Percentiles rank a stretch among this genome's conserved stretches.
These are phyloP conservation scores for Apiospora phragmitis DNA, from an alignment of 2,329 filamentous ascomycete species.

Conservation along the genomic window DNA sequence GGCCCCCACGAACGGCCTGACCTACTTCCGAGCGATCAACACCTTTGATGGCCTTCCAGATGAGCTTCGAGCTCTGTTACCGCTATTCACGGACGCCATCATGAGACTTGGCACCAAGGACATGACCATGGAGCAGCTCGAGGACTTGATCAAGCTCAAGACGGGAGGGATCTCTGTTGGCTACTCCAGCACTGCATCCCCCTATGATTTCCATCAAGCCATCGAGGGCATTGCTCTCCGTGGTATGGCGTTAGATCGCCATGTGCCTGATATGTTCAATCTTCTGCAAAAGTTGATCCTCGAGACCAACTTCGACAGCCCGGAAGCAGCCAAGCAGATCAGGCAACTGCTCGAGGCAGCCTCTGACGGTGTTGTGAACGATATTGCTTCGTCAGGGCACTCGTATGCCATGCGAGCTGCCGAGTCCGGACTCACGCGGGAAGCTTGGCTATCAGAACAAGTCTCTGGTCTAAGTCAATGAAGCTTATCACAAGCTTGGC, in stretches of 20 bases:
- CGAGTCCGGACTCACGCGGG: constrained; percentile 73
- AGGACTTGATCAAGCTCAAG: constrained; percentile 94
- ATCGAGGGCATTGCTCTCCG: constrained; percentile 82
- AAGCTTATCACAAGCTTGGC: constrained; percentile 81
- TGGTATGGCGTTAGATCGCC: constrained; percentile 85
- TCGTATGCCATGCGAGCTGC: constrained; percentile 82
- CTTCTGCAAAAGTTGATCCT: constrained; percentile 77
- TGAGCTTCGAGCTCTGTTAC: constrained; percentile 80
- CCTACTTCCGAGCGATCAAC: constrained; percentile 92
- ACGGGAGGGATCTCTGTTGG: constrained; percentile 87
- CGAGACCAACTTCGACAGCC: constrained; percentile 87
- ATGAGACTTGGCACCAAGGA: constrained; percentile 90
- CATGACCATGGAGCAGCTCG: constrained; percentile 89
- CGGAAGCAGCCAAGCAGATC: constrained; percentile 79
- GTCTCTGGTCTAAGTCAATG: constrained; percentile 90
- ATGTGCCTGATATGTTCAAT: constrained; percentile 88
- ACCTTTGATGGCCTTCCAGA: constrained; percentile 76
- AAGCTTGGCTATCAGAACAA: constrained; percentile 76
- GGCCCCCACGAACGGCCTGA: constrained; percentile 91
- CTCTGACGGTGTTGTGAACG: constrained; percentile 86
- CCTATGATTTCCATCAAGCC: constrained; percentile 67
- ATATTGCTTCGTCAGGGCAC: constrained; percentile 88
- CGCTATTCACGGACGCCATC: constrained; percentile 87
- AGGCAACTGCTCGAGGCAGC: constrained; percentile 83
- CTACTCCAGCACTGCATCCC: constrained; percentile 80